Percentiles rank a stretch among this genome's conserved stretches.
phyloP scores from a whole-genome alignment of 331 rosid species.

The Saraca asoca region DNA sequence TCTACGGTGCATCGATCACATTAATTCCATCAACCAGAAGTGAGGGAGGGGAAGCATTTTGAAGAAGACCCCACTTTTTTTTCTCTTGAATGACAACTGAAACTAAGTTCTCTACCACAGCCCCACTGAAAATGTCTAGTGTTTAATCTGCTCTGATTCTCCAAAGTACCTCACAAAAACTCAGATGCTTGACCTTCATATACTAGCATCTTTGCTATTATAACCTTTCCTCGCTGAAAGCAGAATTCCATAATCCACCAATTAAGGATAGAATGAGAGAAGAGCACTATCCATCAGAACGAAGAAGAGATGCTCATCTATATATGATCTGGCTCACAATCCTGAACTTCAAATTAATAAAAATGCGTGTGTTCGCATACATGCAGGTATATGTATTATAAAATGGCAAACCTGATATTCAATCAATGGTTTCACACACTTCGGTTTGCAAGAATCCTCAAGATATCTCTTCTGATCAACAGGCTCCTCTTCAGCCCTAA shows the following conservation, averaged over 20 bases:
- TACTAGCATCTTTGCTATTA: too few species aligned
- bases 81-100: too few species aligned
- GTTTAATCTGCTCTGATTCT: background rate
- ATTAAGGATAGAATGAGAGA: too few species aligned
- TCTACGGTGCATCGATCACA: background rate
- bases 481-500: constrained; percentile 95
- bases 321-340: constrained; percentile 1
- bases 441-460: constrained; percentile 88
- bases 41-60: background rate
- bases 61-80: too few species aligned
- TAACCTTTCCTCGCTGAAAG: too few species aligned
- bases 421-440: constrained; percentile 87
- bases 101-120: too few species aligned
- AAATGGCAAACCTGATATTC: constrained; percentile 66
- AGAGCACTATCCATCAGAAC: too few species aligned
- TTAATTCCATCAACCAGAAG: constrained; percentile 7
- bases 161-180: background rate
- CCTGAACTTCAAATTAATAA: too few species aligned
- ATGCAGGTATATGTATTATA: too few species aligned
- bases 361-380: too few species aligned
- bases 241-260: too few species aligned
- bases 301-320: background rate
- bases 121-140: background rate
- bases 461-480: constrained; percentile 78
- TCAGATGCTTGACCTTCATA: too few species aligned